Conservation (phyloP, 345 rosid species). For the Salix viminalis region DNA sequence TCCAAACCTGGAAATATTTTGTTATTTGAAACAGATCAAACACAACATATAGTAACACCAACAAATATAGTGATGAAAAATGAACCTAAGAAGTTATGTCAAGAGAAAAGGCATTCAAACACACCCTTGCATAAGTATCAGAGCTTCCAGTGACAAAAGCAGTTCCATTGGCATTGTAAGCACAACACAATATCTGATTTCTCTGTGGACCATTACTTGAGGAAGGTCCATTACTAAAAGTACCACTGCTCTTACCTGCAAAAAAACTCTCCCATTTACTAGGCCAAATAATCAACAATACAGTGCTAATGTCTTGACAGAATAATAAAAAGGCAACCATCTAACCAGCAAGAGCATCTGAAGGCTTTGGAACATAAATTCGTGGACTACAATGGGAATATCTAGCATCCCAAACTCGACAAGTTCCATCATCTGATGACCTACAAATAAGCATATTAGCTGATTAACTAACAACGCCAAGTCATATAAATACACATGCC, state of each 20-base stretch:
- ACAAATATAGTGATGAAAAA: slow-evolving; percentile 13
- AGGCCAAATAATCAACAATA: slow-evolving; percentile 16
- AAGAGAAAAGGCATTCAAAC: slow-evolving; percentile 29
- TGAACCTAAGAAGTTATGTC: slow-evolving; percentile 1
- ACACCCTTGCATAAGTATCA: slow-evolving; percentile 92
- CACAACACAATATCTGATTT: slow-evolving; percentile 88
- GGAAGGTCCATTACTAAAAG: slow-evolving; percentile 36
- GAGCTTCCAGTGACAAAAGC: slow-evolving; percentile 98
- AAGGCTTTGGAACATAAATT: slow-evolving; percentile 75
- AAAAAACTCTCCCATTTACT: slow-evolving; percentile 19
- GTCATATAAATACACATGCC: neutral
- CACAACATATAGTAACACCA: slow-evolving; percentile 12
- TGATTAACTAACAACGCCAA: slow-evolving; percentile 12
- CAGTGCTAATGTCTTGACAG: slow-evolving; percentile 5
- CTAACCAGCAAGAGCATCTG: slow-evolving; percentile 60
- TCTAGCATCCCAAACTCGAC: slow-evolving; percentile 98
- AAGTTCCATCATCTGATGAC: slow-evolving; percentile 99
- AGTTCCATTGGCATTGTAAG: slow-evolving; percentile 91
- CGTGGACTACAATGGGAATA: slow-evolving; percentile 65
- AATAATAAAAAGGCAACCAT: slow-evolving; percentile 8
- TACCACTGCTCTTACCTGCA: slow-evolving; percentile 56
- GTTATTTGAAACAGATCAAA: slow-evolving; percentile 22
- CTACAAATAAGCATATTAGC: slow-evolving; percentile 29
- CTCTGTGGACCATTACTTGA: slow-evolving; percentile 53
- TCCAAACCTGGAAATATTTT: slow-evolving; percentile 72